Conservation (phyloP, 768 basidiomycete genomes). For the Kwoniella pini region DNA sequence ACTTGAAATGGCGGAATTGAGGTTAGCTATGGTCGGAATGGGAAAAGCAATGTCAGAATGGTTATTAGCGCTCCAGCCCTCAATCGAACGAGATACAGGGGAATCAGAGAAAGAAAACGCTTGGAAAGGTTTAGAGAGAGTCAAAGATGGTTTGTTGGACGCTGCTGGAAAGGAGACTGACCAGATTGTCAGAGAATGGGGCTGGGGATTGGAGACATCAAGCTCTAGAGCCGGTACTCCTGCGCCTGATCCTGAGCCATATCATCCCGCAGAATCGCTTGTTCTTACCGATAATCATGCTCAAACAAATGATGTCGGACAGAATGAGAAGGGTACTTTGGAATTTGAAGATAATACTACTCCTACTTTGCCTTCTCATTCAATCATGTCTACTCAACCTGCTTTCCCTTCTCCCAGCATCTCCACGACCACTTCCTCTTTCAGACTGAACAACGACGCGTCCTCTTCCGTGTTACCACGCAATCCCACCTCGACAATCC, state of each 20-base stretch:
- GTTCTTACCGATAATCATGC: too few species aligned
- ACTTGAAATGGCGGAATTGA: conserved; percentile 50
- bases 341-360: conserved; percentile 21
- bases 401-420: not conserved
- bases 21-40: conserved; percentile 53
- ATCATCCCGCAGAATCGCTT: not conserved
- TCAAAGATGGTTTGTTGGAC: conserved; percentile 44
- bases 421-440: not conserved
- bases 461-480: too few species aligned
- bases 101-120: conserved; percentile 16
- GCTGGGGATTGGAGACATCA: conserved; percentile 44
- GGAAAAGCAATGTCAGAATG: conserved; percentile 50
- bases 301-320: too few species aligned
- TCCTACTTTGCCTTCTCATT: conserved; percentile 11
- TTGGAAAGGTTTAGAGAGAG: conserved; percentile 39
- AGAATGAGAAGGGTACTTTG: not conserved
- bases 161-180: conserved; percentile 43
- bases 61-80: conserved; percentile 24
- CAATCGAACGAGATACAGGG: not conserved
- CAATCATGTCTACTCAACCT: not conserved
- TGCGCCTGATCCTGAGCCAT: conserved; percentile 6
- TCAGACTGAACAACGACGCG: too few species aligned
- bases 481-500: too few species aligned
- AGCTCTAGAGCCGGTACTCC: conserved; percentile 25
- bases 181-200: conserved; percentile 44